These are phyloP conservation scores for Chlamydomonas schloesseri DNA, from an alignment of 139 green algal species.

Conservation along the genomic window DNA sequence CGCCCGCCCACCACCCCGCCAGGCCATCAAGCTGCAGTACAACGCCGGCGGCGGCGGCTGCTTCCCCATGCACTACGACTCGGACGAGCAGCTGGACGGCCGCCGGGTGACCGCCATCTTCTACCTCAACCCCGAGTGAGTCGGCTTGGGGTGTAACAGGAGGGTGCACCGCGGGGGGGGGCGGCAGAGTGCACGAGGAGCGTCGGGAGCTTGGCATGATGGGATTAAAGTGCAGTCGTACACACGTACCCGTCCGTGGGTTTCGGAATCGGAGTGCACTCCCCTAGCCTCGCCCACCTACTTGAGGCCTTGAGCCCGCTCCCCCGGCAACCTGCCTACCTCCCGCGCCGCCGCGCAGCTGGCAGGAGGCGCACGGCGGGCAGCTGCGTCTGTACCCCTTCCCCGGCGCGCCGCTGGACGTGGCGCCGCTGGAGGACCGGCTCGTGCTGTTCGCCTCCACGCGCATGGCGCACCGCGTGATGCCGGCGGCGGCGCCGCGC, in stretches of 20 bases:
- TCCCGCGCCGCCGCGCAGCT: too few relatives aligned
- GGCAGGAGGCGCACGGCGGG: slow-evolving; percentile 68
- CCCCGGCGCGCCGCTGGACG: slow-evolving; percentile 62
- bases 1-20: not conserved
- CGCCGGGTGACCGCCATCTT: slow-evolving; percentile 79
- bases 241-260: too few relatives aligned
- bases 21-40: slow-evolving; percentile 85
- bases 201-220: too few relatives aligned
- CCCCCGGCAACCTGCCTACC: too few relatives aligned
- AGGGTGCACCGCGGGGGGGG: too few relatives aligned
- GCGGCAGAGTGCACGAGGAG: not conserved
- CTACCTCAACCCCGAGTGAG: slow-evolving; percentile 73
- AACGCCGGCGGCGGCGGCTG: slow-evolving; percentile 77
- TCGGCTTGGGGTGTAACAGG: too few relatives aligned
- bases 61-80: slow-evolving; percentile 88
- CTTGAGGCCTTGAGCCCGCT: too few relatives aligned
- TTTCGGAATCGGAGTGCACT: too few relatives aligned
- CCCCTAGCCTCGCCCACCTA: too few relatives aligned
- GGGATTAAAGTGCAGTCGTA: too few relatives aligned
- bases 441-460: slow-evolving; percentile 82
- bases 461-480: slow-evolving; percentile 80
- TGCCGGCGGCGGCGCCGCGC: slow-evolving; percentile 40
- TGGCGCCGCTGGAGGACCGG: slow-evolving; percentile 68
- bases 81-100: slow-evolving; percentile 72
- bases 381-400: slow-evolving; percentile 83